Evolutionary conservation across 2,329 filamentous ascomycete species (phyloP), one percentile per base, ranked within the genome.

Genomic region (Fusarium pseudograminearum): DNA sequence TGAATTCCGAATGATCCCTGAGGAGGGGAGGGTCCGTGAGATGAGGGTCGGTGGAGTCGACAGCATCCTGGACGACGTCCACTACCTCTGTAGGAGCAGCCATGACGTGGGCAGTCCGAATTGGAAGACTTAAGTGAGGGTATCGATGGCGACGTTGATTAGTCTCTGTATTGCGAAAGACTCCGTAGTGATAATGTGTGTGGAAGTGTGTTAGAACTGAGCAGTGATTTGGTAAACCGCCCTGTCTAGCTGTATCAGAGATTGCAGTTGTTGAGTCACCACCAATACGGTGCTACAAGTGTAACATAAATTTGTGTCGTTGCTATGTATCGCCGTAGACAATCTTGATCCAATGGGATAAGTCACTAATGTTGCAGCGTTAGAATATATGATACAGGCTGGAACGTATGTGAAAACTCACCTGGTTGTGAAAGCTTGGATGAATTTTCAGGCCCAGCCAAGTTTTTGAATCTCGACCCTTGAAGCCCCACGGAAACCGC

Each of bases 21-120:
- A 98, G 84, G 15, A 98, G 85, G n/a, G 89, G 85, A 31, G 94
- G 93, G 75, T 98, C 94, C 26, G 88, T 90, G 40, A 81, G 74
- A 61, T 83, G 80, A 73, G 87, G 76, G 71, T 82, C 78, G 45
- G 75, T 74, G 51, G 76, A 72, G 61, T 72, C 63, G 57, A 59
- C 59, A 61, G 57, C 63, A 48, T 73, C 70, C 71, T 61, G 70
- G 31, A 71, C 61, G 45, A 71, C 47, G 65, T 61, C 52, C 47
- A 50, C 62, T 51, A 62, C 52, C 50, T 48, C 62, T 55, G 62
- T 65, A 62, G 65, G 56, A 57, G 68, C 71, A 52, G 69, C 65
- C 74, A 75, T 76, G 66, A 54, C 59, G 67, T 70, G 67, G 55
- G 47, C 54, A 11, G 31, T 40, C 34, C 38, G n/a, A 40, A 52